Evolutionary conservation across 148 eudicot species (phyloP), one percentile per base, ranked within the genome.

Genomic region (Chenopodium album): DNA sequence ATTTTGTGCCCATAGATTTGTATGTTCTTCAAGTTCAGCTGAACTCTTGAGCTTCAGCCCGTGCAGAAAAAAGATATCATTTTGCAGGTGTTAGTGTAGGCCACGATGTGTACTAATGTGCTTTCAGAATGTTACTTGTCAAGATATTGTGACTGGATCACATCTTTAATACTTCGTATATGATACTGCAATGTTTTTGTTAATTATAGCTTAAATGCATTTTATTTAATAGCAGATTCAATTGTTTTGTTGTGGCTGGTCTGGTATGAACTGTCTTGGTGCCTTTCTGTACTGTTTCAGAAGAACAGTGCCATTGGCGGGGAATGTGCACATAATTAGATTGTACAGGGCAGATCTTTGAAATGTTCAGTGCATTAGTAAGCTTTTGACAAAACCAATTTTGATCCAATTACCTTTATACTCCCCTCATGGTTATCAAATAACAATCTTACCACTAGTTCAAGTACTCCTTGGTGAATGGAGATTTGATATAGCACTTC

Each of bases 31-130:
- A 29, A 17, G 22, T 7, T 37, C 69, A 4, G 59, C 63, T 29
- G 76, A 79, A 17, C 6, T 56, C 62, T 56, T 13, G 74, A 59
- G 62, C 80, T 78, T 79, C 62, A 31, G 76, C 22, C 59, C 22
- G 7, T 52, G 84, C 75, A 7, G 54, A 17, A 80, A 80, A 73
- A 48, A 44, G 47, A 44, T 16, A 7, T 60, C 46, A 73, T 80
- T 80, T 73, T 80, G 77, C 70, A 59, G 68, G 59, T 74, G 82
- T 4, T 84, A 84, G 76, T 84, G 54, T 84, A 84, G 82, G 76
- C 73, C 65, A 79, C 47, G 78, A 29, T 31, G 20, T 84, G 82
- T 84, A 80, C 34, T 79, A 75, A 71, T 69, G 48, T 69, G 78
- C 72, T 83, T 63, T 78, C 85, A 63, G 64, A 29, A 71, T 78